These are phyloP conservation scores for Chamaecyparis obtusa DNA, from an alignment of 75 land plant genomes.

Conservation along the genomic window DNA sequence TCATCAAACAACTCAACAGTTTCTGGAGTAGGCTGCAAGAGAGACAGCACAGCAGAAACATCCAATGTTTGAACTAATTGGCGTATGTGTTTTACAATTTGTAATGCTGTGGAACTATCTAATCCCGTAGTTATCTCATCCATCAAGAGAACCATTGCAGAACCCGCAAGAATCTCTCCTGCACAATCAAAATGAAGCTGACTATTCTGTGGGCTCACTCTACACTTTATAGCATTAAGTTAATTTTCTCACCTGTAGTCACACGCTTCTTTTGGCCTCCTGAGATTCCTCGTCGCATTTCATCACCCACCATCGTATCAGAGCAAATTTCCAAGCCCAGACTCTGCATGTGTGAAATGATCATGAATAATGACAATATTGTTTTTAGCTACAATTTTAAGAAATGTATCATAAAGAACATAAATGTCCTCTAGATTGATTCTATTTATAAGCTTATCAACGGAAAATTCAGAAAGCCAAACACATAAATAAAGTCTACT, in stretches of 20 bases:
- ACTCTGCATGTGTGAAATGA: no score
- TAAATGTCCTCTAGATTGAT: no score
- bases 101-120: constrained; percentile 10
- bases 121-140: constrained; percentile 47
- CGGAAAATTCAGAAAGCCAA: no score
- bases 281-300: no score
- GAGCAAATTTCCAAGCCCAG: constrained; percentile 33
- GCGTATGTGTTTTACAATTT: constrained; percentile 25
- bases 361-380: not conserved
- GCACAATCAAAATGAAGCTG: no score
- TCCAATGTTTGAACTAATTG: constrained; percentile 21
- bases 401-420: no score
- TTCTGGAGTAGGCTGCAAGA: constrained; percentile 46
- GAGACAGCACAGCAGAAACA: constrained; percentile 27
- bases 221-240: no score
- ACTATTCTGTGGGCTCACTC: no score
- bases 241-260: no score
- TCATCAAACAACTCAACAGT: constrained; percentile 41
- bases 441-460: no score
- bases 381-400: not conserved
- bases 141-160: constrained; percentile 36
- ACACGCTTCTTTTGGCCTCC: no score
- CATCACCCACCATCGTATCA: not conserved
- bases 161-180: constrained; percentile 27
- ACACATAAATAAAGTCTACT: no score